phyloP scores from a whole-genome alignment of 2,329 filamentous ascomycete genomes.

The Trichophyton verrucosum region DNA sequence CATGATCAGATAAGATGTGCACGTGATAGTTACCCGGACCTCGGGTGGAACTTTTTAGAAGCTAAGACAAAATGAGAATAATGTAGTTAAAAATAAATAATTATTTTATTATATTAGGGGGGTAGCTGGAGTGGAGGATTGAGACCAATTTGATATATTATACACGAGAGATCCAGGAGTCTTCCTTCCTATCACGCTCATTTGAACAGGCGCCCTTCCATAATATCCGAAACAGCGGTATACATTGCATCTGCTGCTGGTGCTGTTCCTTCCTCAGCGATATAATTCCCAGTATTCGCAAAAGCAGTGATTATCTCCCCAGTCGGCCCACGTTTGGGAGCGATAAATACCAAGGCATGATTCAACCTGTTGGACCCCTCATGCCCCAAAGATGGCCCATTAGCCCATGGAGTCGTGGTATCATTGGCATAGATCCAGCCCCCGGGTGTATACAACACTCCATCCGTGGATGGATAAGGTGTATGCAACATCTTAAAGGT shows the following conservation, averaged over 20 bases:
- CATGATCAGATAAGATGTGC: not conserved
- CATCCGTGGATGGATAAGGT: not conserved
- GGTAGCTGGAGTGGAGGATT: too few species aligned
- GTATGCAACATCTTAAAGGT: slow-evolving; percentile 9
- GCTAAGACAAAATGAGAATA: too few species aligned
- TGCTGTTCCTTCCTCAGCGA: not conserved
- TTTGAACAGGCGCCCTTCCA: slow-evolving; percentile 1
- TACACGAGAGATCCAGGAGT: not conserved
- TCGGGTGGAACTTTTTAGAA: too few species aligned
- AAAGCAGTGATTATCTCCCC: not conserved
- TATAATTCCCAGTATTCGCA: not conserved
- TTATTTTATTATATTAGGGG: too few species aligned
- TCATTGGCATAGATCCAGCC: slow-evolving; percentile 6
- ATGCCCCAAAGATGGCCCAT: slow-evolving; percentile 7
- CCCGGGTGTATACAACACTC: slow-evolving; percentile 6
- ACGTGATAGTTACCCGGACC: too few species aligned
- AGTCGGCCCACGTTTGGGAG: not conserved
- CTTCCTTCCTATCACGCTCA: not conserved
- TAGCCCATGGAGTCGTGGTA: slow-evolving; percentile 5
- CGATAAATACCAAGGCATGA: not conserved
- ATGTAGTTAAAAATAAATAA: too few species aligned
- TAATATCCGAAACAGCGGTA: not conserved
- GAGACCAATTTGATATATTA: not conserved
- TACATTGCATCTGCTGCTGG: not conserved
- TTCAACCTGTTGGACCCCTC: slow-evolving; percentile 1